A percentile compares a stretch with the other conserved stretches of the same genome.
Evolutionary conservation across 2,329 filamentous ascomycete genomes (phyloP).

Genomic region (Phialophora expanda): DNA sequence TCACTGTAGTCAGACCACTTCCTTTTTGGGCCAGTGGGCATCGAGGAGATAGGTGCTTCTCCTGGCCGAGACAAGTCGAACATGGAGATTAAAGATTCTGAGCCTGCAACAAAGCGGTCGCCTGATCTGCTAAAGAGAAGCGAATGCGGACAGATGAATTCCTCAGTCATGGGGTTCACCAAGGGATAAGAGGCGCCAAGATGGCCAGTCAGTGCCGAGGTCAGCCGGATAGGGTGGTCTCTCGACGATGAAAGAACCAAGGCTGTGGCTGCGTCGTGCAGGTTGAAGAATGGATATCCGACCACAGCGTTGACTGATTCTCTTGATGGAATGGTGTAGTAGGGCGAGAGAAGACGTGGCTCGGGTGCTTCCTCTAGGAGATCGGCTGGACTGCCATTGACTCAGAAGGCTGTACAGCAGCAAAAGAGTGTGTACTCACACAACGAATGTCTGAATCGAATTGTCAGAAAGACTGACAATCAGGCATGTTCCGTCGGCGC

Average conservation of each 20-base stretch:
- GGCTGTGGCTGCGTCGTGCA: conserved; percentile 56
- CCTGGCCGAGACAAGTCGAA: conserved; percentile 61
- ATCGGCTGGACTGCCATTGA: conserved; percentile 51
- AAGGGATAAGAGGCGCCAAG: conserved; percentile 61
- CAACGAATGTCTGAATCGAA: conserved; percentile 58
- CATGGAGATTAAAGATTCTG: conserved; percentile 57
- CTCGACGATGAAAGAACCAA: conserved; percentile 59
- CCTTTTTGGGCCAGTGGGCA: conserved; percentile 54
- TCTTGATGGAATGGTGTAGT: conserved; percentile 52
- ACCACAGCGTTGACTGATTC: conserved; percentile 61
- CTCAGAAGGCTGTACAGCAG: neutral
- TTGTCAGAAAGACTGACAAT: conserved; percentile 60
- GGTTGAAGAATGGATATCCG: conserved; percentile 60
- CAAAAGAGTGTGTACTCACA: conserved; percentile 47
- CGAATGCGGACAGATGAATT: conserved; percentile 60
- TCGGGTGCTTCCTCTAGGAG: conserved; percentile 50
- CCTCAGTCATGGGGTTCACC: conserved; percentile 61
- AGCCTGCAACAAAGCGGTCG: conserved; percentile 63
- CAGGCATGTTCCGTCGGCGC: conserved; percentile 63
- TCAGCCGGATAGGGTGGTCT: conserved; percentile 62
- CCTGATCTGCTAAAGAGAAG: conserved; percentile 59
- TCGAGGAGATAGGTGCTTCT: conserved; percentile 53
- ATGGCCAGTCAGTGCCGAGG: conserved; percentile 59
- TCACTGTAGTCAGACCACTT: conserved; percentile 27
- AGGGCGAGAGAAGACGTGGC: conserved; percentile 51